phyloP scores from a whole-genome alignment of 192 early-diverging fungal genomes.

The Podila minutissima region DNA sequence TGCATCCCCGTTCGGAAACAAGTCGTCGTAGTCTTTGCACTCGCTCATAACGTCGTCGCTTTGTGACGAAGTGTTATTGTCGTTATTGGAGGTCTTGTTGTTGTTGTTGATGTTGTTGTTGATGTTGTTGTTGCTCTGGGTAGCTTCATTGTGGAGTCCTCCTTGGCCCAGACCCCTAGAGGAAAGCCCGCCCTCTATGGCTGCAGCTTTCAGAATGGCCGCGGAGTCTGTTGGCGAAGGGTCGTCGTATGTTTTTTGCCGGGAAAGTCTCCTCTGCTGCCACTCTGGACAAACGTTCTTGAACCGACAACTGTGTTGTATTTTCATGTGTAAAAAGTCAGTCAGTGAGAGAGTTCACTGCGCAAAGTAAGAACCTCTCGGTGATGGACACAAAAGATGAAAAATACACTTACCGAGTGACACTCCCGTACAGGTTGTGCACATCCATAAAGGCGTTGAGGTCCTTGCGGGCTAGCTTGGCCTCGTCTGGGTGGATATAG shows the following conservation, averaged over 20 bases:
- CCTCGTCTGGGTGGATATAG: constrained; percentile 56
- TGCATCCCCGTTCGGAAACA: constrained; percentile 30
- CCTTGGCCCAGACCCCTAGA: constrained; percentile 26
- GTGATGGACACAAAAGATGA: too few relatives aligned
- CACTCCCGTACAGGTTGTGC: constrained; percentile 50
- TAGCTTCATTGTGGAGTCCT: not conserved
- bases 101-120: not conserved
- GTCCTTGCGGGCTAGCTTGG: constrained; percentile 51
- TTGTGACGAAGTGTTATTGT: not conserved
- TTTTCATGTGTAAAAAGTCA: constrained; percentile 3
- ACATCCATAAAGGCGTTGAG: constrained; percentile 54
- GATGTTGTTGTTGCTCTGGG: not conserved
- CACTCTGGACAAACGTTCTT: constrained; percentile 50
- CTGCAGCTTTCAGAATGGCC: constrained; percentile 19
- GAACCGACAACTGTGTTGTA: constrained; percentile 30
- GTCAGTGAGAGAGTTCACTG: too few relatives aligned
- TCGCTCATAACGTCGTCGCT: not conserved
- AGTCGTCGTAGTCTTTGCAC: constrained; percentile 31
- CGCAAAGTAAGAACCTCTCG: too few relatives aligned
- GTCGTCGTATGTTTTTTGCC: not conserved
- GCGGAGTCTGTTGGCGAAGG: constrained; percentile 9
- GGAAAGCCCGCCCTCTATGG: constrained; percentile 23
- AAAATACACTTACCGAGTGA: constrained; percentile 45
- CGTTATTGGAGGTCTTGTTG: too few relatives aligned
- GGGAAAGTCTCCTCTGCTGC: constrained; percentile 26